A percentile compares a stretch with the other conserved stretches of the same genome.
These are phyloP conservation scores for Sporobolomyces phaffii DNA, from an alignment of 768 basidiomycete species.

Conservation along the genomic window DNA sequence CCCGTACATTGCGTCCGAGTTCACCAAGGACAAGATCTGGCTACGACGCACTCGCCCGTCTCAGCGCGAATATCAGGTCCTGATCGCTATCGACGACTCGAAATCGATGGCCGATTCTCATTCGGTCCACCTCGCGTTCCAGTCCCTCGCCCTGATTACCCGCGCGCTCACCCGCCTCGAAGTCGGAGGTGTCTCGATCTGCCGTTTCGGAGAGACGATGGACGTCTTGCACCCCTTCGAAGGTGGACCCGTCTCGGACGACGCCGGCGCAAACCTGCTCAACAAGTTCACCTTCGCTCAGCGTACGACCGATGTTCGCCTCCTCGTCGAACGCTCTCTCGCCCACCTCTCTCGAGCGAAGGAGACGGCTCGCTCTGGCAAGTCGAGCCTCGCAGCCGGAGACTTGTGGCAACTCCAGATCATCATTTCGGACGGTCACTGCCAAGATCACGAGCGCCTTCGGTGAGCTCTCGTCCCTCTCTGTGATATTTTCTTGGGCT, in stretches of 20 bases:
- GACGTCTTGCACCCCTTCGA: constrained; percentile 85
- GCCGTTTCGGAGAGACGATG: constrained; percentile 78
- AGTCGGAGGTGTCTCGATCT: constrained; percentile 87
- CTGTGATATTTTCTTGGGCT: too few relatives aligned
- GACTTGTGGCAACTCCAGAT: constrained; percentile 97
- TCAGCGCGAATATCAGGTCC: constrained; percentile 88
- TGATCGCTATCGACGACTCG: constrained; percentile 91
- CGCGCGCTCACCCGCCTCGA: constrained; percentile 86
- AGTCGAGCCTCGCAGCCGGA: constrained; percentile 55
- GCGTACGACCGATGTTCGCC: constrained; percentile 75
- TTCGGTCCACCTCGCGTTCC: constrained; percentile 85
- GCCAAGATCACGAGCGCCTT: constrained; percentile 85
- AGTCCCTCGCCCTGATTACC: constrained; percentile 84
- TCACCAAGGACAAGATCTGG: constrained; percentile 99
- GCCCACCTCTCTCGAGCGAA: constrained; percentile 63
- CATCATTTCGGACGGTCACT: constrained; percentile 98
- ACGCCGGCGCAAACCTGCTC: constrained; percentile 71
- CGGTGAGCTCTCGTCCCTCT: constrained; percentile 44
- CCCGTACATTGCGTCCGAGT: constrained; percentile 94
- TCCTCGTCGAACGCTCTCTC: constrained; percentile 58
- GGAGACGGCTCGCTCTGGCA: constrained; percentile 58
- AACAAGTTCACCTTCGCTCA: constrained; percentile 83
- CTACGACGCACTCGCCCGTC: constrained; percentile 87
- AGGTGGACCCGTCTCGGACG: constrained; percentile 70
- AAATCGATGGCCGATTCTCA: constrained; percentile 91